Evolutionary conservation across 129 eudicot genomes (phyloP).

Genomic region (Escallonia rubra): DNA sequence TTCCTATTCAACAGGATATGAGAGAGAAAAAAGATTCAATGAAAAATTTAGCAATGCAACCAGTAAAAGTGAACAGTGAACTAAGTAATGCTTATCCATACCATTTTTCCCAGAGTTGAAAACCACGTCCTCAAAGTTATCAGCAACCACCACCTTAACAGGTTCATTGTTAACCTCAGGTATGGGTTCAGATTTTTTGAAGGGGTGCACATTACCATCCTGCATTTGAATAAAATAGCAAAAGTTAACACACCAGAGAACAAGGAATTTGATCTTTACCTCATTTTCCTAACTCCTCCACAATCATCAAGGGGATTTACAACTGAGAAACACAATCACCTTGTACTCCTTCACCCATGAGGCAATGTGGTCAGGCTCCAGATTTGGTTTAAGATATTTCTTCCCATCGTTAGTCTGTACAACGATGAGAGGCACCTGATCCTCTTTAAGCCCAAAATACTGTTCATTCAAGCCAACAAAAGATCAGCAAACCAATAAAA

Average conservation of each 20-base stretch:
- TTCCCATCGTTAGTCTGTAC: slow-evolving; percentile 62
- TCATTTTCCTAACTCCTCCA: neutral
- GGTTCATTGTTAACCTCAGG: slow-evolving; percentile 72
- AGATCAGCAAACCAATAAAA: neutral
- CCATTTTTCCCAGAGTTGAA: slow-evolving; percentile 88
- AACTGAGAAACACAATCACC: slow-evolving; percentile 22
- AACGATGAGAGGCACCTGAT: slow-evolving; percentile 66
- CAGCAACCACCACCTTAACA: slow-evolving; percentile 84
- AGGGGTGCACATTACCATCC: slow-evolving; percentile 78
- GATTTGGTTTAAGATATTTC: slow-evolving; percentile 67
- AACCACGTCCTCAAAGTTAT: slow-evolving; percentile 60
- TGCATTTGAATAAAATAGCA: slow-evolving; percentile 12
- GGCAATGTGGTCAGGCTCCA: slow-evolving; percentile 70
- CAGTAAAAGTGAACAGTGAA: neutral
- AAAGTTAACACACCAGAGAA: neutral
- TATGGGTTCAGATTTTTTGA: slow-evolving; percentile 72
- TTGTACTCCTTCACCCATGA: slow-evolving; percentile 76
- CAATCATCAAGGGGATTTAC: slow-evolving; percentile 3
- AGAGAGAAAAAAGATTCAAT: slow-evolving; percentile 1
- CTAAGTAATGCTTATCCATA: slow-evolving; percentile 20
- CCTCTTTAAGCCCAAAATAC: slow-evolving; percentile 78
- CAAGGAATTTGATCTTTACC: neutral
- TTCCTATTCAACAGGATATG: neutral
- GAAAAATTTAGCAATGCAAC: neutral
- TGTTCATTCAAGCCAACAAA: slow-evolving; percentile 24